Percentiles rank a stretch among this genome's conserved stretches.
Conservation (phyloP, 768 basidiomycete species). For the Leccinum variicolor region DNA sequence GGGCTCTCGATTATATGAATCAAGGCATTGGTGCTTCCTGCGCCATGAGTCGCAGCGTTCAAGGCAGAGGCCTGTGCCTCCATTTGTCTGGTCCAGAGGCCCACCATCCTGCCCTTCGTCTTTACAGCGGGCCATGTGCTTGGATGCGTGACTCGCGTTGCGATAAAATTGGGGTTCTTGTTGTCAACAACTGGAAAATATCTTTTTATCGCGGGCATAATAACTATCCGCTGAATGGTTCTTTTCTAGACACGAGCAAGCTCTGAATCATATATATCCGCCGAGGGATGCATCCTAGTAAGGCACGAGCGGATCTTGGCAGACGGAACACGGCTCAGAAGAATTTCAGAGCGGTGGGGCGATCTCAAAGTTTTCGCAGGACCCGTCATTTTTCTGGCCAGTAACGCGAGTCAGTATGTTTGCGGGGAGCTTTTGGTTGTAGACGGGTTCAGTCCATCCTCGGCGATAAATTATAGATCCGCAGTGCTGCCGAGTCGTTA, state of each 20-base stretch:
- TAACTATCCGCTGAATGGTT: neutral
- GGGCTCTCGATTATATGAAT: constrained; percentile 8
- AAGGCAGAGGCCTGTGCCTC: too few relatives aligned
- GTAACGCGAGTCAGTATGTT: constrained; percentile 60
- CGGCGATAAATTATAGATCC: neutral
- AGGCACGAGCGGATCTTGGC: constrained; percentile 64
- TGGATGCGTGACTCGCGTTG: constrained; percentile 5
- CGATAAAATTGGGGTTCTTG: constrained; percentile 8
- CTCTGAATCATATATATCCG: neutral
- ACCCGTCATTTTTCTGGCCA: constrained; percentile 62
- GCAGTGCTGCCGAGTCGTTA: too few relatives aligned
- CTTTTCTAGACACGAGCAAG: too few relatives aligned
- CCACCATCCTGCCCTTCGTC: constrained; percentile 6
- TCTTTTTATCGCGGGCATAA: constrained; percentile 4
- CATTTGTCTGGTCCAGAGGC: too few relatives aligned
- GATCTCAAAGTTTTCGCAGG: constrained; percentile 64
- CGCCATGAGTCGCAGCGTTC: too few relatives aligned
- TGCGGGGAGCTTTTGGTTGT: constrained; percentile 64
- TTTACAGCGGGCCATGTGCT: neutral
- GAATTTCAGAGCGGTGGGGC: constrained; percentile 77
- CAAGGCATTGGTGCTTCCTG: constrained; percentile 55
- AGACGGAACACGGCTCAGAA: constrained; percentile 56
- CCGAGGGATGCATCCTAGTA: constrained; percentile 28
- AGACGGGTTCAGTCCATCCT: constrained; percentile 43
- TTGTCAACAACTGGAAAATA: neutral